Conservation (phyloP, 169 alveolate species). For the Cryptosporidium baileyi region DNA sequence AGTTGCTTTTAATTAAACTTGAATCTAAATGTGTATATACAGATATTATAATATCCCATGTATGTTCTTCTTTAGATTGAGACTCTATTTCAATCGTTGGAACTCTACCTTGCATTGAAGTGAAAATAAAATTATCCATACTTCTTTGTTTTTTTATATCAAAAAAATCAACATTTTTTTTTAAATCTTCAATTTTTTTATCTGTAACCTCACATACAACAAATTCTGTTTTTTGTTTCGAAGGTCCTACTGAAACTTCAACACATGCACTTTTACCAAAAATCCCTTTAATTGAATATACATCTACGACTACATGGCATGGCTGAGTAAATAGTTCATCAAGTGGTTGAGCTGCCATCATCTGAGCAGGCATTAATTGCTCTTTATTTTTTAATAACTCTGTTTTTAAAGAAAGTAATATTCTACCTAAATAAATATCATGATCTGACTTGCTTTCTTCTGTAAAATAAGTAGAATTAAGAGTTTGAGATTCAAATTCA, state of each 20-base stretch:
- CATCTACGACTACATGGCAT: slow-evolving; percentile 82
- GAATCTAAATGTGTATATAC: slow-evolving; percentile 24
- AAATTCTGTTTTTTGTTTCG: slow-evolving; percentile 80
- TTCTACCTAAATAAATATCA: slow-evolving; percentile 84
- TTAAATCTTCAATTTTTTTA: not conserved
- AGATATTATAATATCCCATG: slow-evolving; percentile 65
- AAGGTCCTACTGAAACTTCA: slow-evolving; percentile 86
- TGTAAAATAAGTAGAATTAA: slow-evolving; percentile 40
- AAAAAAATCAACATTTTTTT: not conserved
- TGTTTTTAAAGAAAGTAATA: slow-evolving; percentile 85
- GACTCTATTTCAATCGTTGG: slow-evolving; percentile 58
- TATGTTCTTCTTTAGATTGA: slow-evolving; percentile 48
- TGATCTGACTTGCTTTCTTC: slow-evolving; percentile 69
- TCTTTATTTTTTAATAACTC: slow-evolving; percentile 82
- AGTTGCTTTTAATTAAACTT: not conserved
- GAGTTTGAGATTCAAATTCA: slow-evolving; percentile 68
- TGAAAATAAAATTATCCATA: slow-evolving; percentile 8
- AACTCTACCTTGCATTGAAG: slow-evolving; percentile 47
- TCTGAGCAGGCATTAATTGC: slow-evolving; percentile 85
- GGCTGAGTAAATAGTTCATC: slow-evolving; percentile 85
- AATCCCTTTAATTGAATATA: slow-evolving; percentile 82
- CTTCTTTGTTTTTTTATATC: slow-evolving; percentile 14
- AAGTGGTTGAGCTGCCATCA: slow-evolving; percentile 82
- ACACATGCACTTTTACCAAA: slow-evolving; percentile 76
- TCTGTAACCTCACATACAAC: slow-evolving; percentile 69